These are phyloP conservation scores for Turnera subulata DNA, from an alignment of 345 rosid genomes.

Conservation along the genomic window DNA sequence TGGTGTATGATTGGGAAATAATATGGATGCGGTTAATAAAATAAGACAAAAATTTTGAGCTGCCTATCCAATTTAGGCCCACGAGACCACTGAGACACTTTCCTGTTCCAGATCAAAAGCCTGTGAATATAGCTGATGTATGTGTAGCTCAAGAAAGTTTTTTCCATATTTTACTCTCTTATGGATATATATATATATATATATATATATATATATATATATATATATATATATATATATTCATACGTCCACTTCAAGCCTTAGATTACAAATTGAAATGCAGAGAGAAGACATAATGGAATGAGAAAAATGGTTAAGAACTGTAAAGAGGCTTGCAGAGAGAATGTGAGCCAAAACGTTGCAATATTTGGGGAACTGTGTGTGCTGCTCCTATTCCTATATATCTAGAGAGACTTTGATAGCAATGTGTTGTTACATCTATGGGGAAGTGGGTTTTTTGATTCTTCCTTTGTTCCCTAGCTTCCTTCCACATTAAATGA, in stretches of 20 bases:
- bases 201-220: too few species aligned
- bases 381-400: not conserved
- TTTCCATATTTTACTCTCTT: too few species aligned
- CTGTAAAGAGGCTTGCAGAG: constrained; percentile 4
- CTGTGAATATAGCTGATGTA: too few species aligned
- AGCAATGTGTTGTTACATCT: constrained; percentile 8
- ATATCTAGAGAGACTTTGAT: constrained; percentile 12
- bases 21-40: not conserved
- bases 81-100: not conserved
- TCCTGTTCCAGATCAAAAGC: too few species aligned
- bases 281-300: constrained; percentile 27
- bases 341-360: constrained; percentile 20
- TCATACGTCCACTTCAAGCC: constrained; percentile 27
- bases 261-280: not conserved
- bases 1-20: constrained; percentile 9
- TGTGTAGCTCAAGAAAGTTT: too few species aligned
- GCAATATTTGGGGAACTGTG: constrained; percentile 10
- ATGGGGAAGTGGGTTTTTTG: not conserved
- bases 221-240: too few species aligned
- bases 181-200: too few species aligned
- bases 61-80: not conserved
- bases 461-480: not conserved
- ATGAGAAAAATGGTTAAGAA: constrained; percentile 2
- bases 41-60: not conserved
- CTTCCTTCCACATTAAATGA: not conserved